Conservation (phyloP, 129 eudicot species). For the Artemisia annua region DNA sequence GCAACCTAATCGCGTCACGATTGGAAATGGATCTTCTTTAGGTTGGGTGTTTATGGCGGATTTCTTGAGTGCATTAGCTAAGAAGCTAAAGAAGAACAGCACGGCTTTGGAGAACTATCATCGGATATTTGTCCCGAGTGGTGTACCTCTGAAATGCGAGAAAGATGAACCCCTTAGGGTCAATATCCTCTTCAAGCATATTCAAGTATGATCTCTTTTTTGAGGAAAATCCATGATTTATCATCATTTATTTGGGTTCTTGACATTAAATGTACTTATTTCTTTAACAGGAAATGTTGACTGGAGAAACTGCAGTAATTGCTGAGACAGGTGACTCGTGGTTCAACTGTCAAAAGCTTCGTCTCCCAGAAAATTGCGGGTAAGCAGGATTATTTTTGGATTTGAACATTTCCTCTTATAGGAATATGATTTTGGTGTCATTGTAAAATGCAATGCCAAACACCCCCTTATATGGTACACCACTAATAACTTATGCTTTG, state of each 20-base stretch:
- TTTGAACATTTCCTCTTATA: neutral
- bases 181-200: conserved; percentile 83
- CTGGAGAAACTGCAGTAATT: conserved; percentile 66
- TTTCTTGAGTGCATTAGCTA: conserved; percentile 63
- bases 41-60: conserved; percentile 94
- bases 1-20: conserved; percentile 72
- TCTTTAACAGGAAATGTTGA: conserved; percentile 65
- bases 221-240: neutral
- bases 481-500: neutral
- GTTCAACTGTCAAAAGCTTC: conserved; percentile 94
- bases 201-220: conserved; percentile 52
- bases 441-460: too few species aligned
- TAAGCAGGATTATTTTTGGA: conserved; percentile 22
- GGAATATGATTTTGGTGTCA: too few species aligned
- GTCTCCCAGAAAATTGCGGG: conserved; percentile 83
- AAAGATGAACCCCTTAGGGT: conserved; percentile 68
- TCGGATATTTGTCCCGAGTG: conserved; percentile 74
- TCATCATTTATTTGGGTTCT: neutral
- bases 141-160: conserved; percentile 51
- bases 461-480: neutral
- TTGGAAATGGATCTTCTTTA: conserved; percentile 76
- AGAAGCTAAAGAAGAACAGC: conserved; percentile 68
- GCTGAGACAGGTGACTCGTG: conserved; percentile 98
- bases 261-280: conserved; percentile 5
- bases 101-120: conserved; percentile 74